Percentiles rank a stretch among this genome's conserved stretches.
phyloP scores from a whole-genome alignment of 2,329 filamentous ascomycete species.

The Penicillium corylophilum region DNA sequence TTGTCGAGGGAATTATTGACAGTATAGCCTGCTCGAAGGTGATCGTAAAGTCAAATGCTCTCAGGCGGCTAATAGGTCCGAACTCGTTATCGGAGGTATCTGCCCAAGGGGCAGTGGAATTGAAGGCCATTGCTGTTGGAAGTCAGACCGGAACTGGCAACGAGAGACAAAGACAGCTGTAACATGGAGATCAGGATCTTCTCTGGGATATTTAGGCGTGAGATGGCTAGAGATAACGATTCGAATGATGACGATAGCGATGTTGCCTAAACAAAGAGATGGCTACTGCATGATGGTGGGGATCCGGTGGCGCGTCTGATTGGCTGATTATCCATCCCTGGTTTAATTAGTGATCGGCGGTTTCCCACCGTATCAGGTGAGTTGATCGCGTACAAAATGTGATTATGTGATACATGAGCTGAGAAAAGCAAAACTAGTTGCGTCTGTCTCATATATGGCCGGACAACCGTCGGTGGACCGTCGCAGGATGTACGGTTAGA shows the following conservation, averaged over 20 bases:
- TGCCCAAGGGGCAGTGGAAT: not conserved
- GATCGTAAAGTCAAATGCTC: not conserved
- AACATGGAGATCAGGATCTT: not conserved
- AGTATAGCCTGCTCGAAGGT: slow-evolving; percentile 1
- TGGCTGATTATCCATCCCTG: too few species aligned
- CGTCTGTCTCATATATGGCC: too few species aligned
- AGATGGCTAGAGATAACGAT: not conserved
- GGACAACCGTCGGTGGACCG: too few species aligned
- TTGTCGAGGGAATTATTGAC: not conserved
- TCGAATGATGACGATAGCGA: not conserved
- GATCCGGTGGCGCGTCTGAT: too few species aligned
- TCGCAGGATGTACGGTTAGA: too few species aligned
- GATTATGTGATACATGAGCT: too few species aligned
- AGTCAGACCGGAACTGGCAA: not conserved
- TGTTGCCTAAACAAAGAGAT: not conserved
- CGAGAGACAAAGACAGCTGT: not conserved
- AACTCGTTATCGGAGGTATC: not conserved
- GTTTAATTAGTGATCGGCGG: too few species aligned
- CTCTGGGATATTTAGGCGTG: not conserved
- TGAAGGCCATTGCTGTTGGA: not conserved
- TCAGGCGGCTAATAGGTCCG: not conserved
- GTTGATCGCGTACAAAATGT: too few species aligned
- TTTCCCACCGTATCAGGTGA: too few species aligned
- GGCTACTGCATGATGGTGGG: too few species aligned
- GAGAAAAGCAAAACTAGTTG: too few species aligned